Evolutionary conservation across 2,329 filamentous ascomycete genomes (phyloP).

Genomic region (Diaporthe eres): DNA sequence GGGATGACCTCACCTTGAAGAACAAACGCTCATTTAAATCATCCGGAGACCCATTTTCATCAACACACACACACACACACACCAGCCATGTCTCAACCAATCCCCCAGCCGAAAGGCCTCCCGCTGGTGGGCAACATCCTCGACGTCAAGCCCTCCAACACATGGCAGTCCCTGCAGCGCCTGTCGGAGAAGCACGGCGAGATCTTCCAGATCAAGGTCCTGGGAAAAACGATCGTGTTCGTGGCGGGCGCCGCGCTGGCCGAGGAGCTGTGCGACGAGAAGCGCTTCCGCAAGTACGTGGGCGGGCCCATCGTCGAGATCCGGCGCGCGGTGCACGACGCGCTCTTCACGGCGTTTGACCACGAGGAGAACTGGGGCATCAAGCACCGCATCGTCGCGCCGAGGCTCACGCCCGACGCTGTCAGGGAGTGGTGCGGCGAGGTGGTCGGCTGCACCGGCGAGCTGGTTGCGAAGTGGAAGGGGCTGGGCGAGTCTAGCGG

Average conservation of each 20-base stretch:
- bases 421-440: slow-evolving; percentile 59
- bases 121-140: slow-evolving; percentile 67
- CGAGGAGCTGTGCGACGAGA: slow-evolving; percentile 64
- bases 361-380: slow-evolving; percentile 64
- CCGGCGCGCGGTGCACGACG: slow-evolving; percentile 62
- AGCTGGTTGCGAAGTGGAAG: slow-evolving; percentile 66
- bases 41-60: not conserved
- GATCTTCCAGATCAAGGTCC: slow-evolving; percentile 60
- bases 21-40: not conserved
- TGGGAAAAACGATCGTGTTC: slow-evolving; percentile 58
- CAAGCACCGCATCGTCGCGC: slow-evolving; percentile 66
- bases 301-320: slow-evolving; percentile 68
- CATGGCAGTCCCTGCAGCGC: slow-evolving; percentile 63
- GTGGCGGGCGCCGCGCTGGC: slow-evolving; percentile 57
- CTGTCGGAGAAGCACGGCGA: slow-evolving; percentile 64
- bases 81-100: slow-evolving; percentile 57
- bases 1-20: not conserved
- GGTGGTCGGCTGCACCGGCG: slow-evolving; percentile 63
- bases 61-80: not conserved
- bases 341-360: slow-evolving; percentile 67
- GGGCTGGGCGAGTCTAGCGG: not conserved
- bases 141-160: slow-evolving; percentile 63
- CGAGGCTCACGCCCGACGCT: slow-evolving; percentile 54
- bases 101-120: slow-evolving; percentile 64
- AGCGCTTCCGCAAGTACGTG: slow-evolving; percentile 68